phyloP scores from a whole-genome alignment of 1,284 basidiomycete species.

The Malassezia nana region DNA sequence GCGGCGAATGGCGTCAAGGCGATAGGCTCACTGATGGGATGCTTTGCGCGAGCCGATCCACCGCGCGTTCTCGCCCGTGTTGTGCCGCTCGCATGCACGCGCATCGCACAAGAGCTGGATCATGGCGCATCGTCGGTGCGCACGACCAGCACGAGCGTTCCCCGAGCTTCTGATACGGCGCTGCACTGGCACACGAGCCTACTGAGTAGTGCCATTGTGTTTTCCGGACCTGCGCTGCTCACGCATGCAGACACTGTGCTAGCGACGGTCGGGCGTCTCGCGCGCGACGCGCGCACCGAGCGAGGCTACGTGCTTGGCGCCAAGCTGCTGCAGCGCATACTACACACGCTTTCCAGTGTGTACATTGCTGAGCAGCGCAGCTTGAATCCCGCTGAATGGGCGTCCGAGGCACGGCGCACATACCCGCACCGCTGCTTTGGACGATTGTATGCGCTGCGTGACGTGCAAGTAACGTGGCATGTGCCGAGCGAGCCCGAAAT shows the following conservation, averaged over 20 bases:
- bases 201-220: slow-evolving; percentile 33
- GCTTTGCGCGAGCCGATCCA: slow-evolving; percentile 70
- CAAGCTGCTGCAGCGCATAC: slow-evolving; percentile 65
- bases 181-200: slow-evolving; percentile 70
- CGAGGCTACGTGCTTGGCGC: slow-evolving; percentile 76
- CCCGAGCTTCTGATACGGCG: slow-evolving; percentile 76
- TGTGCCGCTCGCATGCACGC: slow-evolving; percentile 66
- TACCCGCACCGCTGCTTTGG: slow-evolving; percentile 76
- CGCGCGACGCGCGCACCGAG: slow-evolving; percentile 75
- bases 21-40: slow-evolving; percentile 77
- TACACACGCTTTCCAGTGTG: slow-evolving; percentile 65
- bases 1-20: slow-evolving; percentile 74
- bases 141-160: slow-evolving; percentile 74
- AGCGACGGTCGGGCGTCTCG: slow-evolving; percentile 60
- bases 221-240: slow-evolving; percentile 52
- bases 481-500: slow-evolving; percentile 67
- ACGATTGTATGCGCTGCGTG: slow-evolving; percentile 64
- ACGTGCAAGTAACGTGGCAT: slow-evolving; percentile 82
- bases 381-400: slow-evolving; percentile 74
- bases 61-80: slow-evolving; percentile 69
- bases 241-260: slow-evolving; percentile 63
- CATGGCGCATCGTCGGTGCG: slow-evolving; percentile 83
- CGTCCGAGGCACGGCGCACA: slow-evolving; percentile 64
- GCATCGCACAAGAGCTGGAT: slow-evolving; percentile 74
- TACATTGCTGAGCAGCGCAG: slow-evolving; percentile 75